These are phyloP conservation scores for Solanum hybrid DNA, from an alignment of 305 asterid genomes.

Conservation along the genomic window DNA sequence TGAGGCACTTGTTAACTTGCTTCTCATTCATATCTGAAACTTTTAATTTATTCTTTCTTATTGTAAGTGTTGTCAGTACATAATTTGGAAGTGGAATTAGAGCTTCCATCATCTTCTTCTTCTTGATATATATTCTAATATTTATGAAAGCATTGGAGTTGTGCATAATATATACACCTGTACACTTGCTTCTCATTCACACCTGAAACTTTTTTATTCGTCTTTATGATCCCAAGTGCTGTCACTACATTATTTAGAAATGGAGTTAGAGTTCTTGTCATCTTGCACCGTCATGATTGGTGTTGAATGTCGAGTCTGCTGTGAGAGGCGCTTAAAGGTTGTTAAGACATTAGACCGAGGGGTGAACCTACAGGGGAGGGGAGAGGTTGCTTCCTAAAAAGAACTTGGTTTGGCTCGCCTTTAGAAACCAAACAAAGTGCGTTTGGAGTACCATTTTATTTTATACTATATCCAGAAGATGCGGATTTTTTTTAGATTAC, in stretches of 20 bases:
- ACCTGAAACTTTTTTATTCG: background rate
- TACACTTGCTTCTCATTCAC: background rate
- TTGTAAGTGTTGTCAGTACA: background rate
- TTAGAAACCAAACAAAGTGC: background rate
- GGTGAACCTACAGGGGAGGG: background rate
- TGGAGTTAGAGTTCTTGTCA: background rate
- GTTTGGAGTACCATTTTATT: background rate
- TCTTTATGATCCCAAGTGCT: background rate
- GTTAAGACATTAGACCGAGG: background rate
- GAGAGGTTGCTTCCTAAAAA: background rate
- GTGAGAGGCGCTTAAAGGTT: background rate
- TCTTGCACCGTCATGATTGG: background rate
- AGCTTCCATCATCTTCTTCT: background rate
- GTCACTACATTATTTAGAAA: background rate
- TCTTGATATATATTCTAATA: background rate
- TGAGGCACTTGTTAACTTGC: background rate
- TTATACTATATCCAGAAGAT: background rate
- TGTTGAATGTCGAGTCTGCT: background rate
- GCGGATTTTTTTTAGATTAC: background rate
- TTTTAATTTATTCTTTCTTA: background rate
- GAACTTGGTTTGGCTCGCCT: background rate
- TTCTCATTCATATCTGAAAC: background rate
- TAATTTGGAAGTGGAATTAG: background rate
- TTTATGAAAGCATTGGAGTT: background rate
- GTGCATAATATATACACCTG: background rate